Evolutionary conservation across 2,329 filamentous ascomycete genomes (phyloP).

Genomic region (Aspergillus sojae): DNA sequence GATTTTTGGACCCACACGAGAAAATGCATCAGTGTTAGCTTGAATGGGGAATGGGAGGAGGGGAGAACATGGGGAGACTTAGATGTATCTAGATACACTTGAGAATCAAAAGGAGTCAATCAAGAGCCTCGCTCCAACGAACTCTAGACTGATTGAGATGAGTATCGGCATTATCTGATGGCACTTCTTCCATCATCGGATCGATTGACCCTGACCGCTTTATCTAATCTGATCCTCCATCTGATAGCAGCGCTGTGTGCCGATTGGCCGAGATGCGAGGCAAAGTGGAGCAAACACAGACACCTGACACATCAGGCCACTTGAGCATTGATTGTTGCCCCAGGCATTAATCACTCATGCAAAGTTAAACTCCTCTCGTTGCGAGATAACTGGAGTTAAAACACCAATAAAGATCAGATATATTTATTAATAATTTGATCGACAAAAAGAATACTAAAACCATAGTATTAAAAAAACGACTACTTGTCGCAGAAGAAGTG

Average conservation of each 20-base stretch:
- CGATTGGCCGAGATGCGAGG: not conserved
- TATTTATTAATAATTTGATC: no score
- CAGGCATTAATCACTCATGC: not conserved
- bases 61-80: not conserved
- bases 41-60: not conserved
- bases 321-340: not conserved
- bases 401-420: no score
- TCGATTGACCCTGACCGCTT: not conserved
- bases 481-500: no score
- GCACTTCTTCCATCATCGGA: not conserved
- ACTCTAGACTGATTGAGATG: no score
- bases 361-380: no score
- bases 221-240: constrained; percentile 14
- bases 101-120: not conserved
- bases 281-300: not conserved
- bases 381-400: no score
- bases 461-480: no score
- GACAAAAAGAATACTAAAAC: no score
- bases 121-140: no score
- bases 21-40: not conserved
- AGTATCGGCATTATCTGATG: not conserved
- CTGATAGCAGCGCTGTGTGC: constrained; percentile 2
- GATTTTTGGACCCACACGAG: not conserved
- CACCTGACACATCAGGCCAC: not conserved
- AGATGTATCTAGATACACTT: not conserved